Conservation (phyloP, 352 stramenopile genomes). For the Globisporangium parvum region DNA sequence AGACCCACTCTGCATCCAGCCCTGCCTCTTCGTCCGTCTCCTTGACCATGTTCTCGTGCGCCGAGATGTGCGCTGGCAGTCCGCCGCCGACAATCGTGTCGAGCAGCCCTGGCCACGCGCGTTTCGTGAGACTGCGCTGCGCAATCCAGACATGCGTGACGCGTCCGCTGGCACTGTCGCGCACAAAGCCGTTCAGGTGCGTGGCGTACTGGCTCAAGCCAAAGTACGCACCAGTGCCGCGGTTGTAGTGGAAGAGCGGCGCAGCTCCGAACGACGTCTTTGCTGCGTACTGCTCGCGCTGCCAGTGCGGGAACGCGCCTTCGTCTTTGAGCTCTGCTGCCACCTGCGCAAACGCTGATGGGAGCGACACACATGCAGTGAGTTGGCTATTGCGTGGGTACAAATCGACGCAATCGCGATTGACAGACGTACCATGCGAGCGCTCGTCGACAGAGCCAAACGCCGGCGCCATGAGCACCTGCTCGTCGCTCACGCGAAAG, state of each 20-base stretch:
- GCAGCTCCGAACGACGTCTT: constrained; percentile 34
- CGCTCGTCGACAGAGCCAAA: constrained; percentile 27
- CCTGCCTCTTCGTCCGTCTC: constrained; percentile 60
- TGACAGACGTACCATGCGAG: constrained; percentile 11
- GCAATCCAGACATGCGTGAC: constrained; percentile 61
- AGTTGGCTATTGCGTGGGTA: neutral
- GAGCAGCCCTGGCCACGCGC: constrained; percentile 39
- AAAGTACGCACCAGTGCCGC: constrained; percentile 55
- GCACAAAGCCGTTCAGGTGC: constrained; percentile 67
- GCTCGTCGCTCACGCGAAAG: constrained; percentile 25
- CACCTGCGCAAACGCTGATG: constrained; percentile 36
- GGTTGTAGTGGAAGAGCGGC: constrained; percentile 58
- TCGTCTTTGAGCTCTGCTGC: constrained; percentile 36
- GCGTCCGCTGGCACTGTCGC: constrained; percentile 8
- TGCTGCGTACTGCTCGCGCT: constrained; percentile 57
- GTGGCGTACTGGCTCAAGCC: constrained; percentile 61
- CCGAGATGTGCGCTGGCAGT: constrained; percentile 37
- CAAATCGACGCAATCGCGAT: neutral
- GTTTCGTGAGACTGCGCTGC: constrained; percentile 41
- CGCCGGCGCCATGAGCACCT: constrained; percentile 23
- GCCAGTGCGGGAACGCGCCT: constrained; percentile 43
- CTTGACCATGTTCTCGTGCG: constrained; percentile 71
- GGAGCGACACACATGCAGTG: neutral
- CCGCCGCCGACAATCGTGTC: constrained; percentile 65
- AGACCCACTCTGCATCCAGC: constrained; percentile 30